These are phyloP conservation scores for Podospora bellae-mahoneyi DNA, from an alignment of 495 filamentous ascomycete species.

Conservation along the genomic window DNA sequence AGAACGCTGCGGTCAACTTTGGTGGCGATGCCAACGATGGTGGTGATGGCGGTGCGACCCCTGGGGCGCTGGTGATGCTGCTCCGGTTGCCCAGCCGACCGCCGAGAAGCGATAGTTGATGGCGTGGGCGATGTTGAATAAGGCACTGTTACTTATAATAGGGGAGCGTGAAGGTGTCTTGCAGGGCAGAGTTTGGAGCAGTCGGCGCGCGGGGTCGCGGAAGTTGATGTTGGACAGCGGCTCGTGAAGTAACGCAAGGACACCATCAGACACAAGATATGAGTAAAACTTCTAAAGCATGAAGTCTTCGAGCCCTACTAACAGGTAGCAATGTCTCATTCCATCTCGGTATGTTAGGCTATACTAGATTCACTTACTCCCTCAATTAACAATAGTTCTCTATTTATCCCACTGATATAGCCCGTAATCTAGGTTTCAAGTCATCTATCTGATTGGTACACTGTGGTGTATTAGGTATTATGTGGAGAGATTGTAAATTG, in stretches of 20 bases:
- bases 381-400: no score
- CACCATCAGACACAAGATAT: not conserved
- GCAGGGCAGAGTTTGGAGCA: not conserved
- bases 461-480: no score
- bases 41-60: slow-evolving; percentile 15
- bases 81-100: slow-evolving; percentile 1
- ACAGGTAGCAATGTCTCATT: no score
- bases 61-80: slow-evolving; percentile 3
- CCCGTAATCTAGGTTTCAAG: no score
- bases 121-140: not conserved
- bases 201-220: not conserved
- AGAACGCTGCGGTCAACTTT: slow-evolving; percentile 15
- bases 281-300: no score
- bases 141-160: not conserved
- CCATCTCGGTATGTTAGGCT: no score
- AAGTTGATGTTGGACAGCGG: not conserved
- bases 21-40: slow-evolving; percentile 8
- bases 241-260: not conserved
- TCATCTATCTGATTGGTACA: no score
- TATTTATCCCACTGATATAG: no score
- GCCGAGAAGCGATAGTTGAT: no score
- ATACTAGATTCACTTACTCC: no score
- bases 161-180: not conserved
- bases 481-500: no score
- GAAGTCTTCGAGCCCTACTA: no score